Conservation (phyloP, 2,329 filamentous ascomycete genomes). For the Corniculantispora saksenae region DNA sequence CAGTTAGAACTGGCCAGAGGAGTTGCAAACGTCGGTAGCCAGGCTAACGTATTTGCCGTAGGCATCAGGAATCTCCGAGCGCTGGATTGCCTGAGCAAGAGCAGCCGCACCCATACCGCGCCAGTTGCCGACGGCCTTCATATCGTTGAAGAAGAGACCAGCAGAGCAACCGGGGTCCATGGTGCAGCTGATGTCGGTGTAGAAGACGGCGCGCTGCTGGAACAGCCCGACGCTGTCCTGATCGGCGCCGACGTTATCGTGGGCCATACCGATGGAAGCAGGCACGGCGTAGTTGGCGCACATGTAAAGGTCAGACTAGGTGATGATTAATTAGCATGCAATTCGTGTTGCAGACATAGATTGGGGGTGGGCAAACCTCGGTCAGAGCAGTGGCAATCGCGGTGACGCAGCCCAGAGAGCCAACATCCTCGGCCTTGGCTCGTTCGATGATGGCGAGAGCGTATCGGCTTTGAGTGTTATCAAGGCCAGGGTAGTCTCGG, state of each 20-base stretch:
- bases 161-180: slow-evolving; percentile 22
- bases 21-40: neutral
- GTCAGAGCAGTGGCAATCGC: slow-evolving; percentile 14
- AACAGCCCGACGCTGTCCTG: slow-evolving; percentile 22
- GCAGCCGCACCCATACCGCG: slow-evolving; percentile 11
- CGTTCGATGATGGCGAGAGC: slow-evolving; percentile 2
- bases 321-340: neutral
- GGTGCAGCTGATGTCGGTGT: slow-evolving; percentile 20
- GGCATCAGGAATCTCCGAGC: slow-evolving; percentile 4
- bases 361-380: neutral
- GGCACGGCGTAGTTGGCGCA: slow-evolving; percentile 16
- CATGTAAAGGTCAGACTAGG: slow-evolving; percentile 17
- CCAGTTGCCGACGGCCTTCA: slow-evolving; percentile 17
- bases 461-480: neutral
- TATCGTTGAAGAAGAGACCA: slow-evolving; percentile 14
- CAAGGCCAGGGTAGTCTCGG: neutral
- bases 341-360: neutral
- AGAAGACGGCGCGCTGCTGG: slow-evolving; percentile 21
- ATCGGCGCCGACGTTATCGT: slow-evolving; percentile 19
- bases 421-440: neutral
- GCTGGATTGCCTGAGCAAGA: slow-evolving; percentile 5
- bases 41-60: neutral
- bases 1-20: neutral
- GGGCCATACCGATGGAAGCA: slow-evolving; percentile 8
- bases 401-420: neutral